These are phyloP conservation scores for Entelexis sorbosivorans DNA, from an alignment of 1,139 yeast species.

Conservation along the genomic window DNA sequence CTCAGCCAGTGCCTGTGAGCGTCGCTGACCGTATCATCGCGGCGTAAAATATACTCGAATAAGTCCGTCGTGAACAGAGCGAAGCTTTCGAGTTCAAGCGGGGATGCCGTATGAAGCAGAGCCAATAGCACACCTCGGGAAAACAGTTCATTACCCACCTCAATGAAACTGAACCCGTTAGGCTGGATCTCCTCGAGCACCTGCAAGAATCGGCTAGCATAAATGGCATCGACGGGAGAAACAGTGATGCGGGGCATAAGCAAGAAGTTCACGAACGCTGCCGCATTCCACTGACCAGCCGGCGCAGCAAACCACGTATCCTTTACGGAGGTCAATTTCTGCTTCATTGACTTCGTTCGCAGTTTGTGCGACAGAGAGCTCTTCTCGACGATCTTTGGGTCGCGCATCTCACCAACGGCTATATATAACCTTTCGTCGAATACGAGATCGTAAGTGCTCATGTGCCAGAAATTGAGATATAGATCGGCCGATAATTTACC, in stretches of 20 bases:
- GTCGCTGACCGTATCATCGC: background rate
- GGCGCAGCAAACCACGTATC: background rate
- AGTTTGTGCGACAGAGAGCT: constrained; percentile 23
- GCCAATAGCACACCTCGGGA: constrained; percentile 8
- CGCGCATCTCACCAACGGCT: constrained; percentile 17
- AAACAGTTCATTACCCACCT: background rate
- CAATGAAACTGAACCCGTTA: background rate
- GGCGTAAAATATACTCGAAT: background rate
- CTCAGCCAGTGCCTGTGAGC: background rate
- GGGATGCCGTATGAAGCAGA: constrained; percentile 11
- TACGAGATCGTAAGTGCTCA: constrained; percentile 15
- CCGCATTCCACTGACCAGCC: constrained; percentile 23
- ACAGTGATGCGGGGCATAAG: constrained; percentile 33
- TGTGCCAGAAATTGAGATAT: constrained; percentile 6
- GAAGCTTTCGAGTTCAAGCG: constrained; percentile 18
- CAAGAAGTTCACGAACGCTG: constrained; percentile 24
- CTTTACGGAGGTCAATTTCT: constrained; percentile 11
- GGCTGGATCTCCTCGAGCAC: background rate
- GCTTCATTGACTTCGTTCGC: constrained; percentile 22
- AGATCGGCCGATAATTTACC: background rate
- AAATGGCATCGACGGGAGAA: constrained; percentile 69
- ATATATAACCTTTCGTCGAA: constrained; percentile 15
- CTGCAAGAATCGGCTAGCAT: constrained; percentile 14
- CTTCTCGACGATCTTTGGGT: constrained; percentile 22
- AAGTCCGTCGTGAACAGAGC: constrained; percentile 14